These are phyloP conservation scores for Salvia sclarea DNA, from an alignment of 305 asterid genomes.

Conservation along the genomic window DNA sequence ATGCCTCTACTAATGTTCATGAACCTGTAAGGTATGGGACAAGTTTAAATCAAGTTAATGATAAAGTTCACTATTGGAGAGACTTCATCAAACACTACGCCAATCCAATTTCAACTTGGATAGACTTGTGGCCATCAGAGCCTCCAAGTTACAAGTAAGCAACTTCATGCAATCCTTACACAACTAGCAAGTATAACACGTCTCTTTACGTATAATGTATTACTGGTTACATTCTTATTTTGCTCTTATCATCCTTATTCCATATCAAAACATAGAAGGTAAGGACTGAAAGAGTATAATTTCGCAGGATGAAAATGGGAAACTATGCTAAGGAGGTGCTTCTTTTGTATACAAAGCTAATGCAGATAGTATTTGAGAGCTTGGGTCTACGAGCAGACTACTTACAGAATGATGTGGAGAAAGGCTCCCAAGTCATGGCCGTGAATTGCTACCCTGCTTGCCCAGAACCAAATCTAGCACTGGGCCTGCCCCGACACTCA, in stretches of 20 bases:
- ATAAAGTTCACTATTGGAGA: constrained; percentile 60
- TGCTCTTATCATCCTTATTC: background rate
- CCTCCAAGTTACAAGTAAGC: constrained; percentile 63
- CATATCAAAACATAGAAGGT: constrained; percentile 6
- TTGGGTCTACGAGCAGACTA: constrained; percentile 48
- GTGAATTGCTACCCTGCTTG: constrained; percentile 63
- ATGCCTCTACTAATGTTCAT: constrained; percentile 47
- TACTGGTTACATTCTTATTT: background rate
- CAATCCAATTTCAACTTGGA: constrained; percentile 66
- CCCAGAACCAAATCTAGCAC: constrained; percentile 60
- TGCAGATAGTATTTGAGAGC: constrained; percentile 52
- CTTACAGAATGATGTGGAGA: constrained; percentile 45
- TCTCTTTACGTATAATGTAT: background rate
- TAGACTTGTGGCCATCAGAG: constrained; percentile 64
- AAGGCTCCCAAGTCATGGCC: constrained; percentile 56
- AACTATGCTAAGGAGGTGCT: constrained; percentile 49
- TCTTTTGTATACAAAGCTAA: constrained; percentile 42
- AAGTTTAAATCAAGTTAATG: constrained; percentile 52
- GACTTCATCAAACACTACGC: constrained; percentile 72
- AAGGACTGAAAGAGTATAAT: constrained; percentile 7
- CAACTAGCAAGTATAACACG: background rate
- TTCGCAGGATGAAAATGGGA: constrained; percentile 57
- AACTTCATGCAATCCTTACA: background rate
- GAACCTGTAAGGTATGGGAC: constrained; percentile 66
- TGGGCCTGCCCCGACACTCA: constrained; percentile 67